Evolutionary conservation across 2,329 filamentous ascomycete genomes (phyloP), one percentile per base, ranked within the genome.

Genomic region (Zymoseptoria crescenta): DNA sequence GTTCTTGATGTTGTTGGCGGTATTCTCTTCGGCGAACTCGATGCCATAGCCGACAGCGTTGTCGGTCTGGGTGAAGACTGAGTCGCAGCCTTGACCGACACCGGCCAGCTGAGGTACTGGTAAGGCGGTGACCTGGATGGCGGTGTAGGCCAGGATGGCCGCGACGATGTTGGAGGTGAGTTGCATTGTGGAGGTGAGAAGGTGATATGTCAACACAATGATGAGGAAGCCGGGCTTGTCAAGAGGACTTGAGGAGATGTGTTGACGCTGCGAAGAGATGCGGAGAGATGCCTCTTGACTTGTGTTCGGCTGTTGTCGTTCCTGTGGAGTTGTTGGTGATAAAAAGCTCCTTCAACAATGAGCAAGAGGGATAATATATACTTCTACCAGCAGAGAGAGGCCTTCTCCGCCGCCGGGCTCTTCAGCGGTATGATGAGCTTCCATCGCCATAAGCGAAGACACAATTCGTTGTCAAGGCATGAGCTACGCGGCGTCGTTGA

Each of bases 31-130:
- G 16, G 62, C 63, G 51, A 66, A 61, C 20, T 67, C 63, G 16
- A 63, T 51, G 20, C 63, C 64, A 28, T 64, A 65, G 20, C 64
- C 64, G 8, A 67, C 54, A n/a, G 60, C 64, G 35, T 64, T 67
- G 27, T 67, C 64, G 10, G 63, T 67, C 4, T 29, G 45, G 50
- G 60, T 58, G 28, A 66, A 52, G 57, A 66, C 54, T 13, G 61
- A 64, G 56, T 64, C 52, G 55, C 59, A 63, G 20, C 63, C 65
- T 5, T 58, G 57, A 29, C 65, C 65, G 50, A 65, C 64, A 24
- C 66, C 66, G 21, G 65, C 66, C 16, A 68, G 65, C 48, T 65
- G 64, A 48, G 62, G 64, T 29, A 65, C 24, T 13, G 64, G 61
- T 19, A 61, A 60, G 49, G 64, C 61, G 21, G 65, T 20, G 5